phyloP scores from a whole-genome alignment of 495 filamentous ascomycete genomes.

The Talaromyces proteolyticus region DNA sequence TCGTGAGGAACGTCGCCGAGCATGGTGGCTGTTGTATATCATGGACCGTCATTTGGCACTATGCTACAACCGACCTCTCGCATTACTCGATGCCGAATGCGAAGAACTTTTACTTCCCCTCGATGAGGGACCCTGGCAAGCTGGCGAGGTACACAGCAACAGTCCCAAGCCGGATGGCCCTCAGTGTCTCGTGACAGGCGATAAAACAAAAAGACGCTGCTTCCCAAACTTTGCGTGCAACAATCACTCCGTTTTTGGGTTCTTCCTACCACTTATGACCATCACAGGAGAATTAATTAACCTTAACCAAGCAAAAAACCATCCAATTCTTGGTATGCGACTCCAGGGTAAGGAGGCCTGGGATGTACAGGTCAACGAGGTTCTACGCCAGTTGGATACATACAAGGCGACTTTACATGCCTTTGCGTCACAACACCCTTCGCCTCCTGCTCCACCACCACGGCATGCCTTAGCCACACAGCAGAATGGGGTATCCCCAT shows the following conservation, averaged over 20 bases:
- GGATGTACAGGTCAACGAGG: slow-evolving; percentile 75
- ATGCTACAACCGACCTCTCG: slow-evolving; percentile 82
- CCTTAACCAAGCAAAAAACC: slow-evolving; percentile 82
- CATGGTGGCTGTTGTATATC: slow-evolving; percentile 86
- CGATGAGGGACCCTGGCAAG: slow-evolving; percentile 84
- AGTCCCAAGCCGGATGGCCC: slow-evolving; percentile 46
- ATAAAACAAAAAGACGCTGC: slow-evolving; percentile 46
- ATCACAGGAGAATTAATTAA: slow-evolving; percentile 91
- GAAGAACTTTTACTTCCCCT: slow-evolving; percentile 81
- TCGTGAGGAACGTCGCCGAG: slow-evolving; percentile 77
- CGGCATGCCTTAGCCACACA: background rate
- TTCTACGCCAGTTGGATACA: slow-evolving; percentile 69
- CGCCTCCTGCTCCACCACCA: slow-evolving; percentile 23
- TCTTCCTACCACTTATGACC: slow-evolving; percentile 91
- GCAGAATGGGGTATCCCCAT: background rate
- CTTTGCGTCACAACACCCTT: slow-evolving; percentile 55
- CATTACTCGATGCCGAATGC: slow-evolving; percentile 78
- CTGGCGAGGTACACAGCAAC: slow-evolving; percentile 63
- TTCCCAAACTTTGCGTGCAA: slow-evolving; percentile 82
- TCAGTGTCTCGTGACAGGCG: slow-evolving; percentile 40
- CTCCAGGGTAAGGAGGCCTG: slow-evolving; percentile 69
- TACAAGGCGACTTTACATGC: slow-evolving; percentile 82
- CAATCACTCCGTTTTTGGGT: slow-evolving; percentile 86
- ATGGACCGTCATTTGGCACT: slow-evolving; percentile 81
- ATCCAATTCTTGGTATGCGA: slow-evolving; percentile 78